Percentiles rank a stretch among this genome's conserved stretches.
These are phyloP conservation scores for Omphalotus olearius DNA, from an alignment of 1,284 basidiomycete species.

Conservation along the genomic window DNA sequence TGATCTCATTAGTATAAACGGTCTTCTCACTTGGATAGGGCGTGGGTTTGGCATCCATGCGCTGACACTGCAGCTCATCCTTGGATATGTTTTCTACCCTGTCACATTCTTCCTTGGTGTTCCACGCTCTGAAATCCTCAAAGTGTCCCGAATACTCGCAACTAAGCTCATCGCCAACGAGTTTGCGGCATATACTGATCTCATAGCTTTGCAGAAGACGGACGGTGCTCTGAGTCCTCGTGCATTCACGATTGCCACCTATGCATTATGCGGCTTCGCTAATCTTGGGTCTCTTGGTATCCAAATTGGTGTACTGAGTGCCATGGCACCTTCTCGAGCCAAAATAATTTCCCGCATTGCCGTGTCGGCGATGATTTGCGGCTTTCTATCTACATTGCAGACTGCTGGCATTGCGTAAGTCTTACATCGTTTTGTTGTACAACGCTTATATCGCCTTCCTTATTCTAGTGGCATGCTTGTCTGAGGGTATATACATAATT, in stretches of 20 bases:
- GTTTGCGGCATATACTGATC: conserved; percentile 74
- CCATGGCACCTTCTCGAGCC: conserved; percentile 74
- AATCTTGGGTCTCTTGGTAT: conserved; percentile 86
- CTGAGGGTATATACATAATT: conserved; percentile 17
- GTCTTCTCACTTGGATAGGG: conserved; percentile 86
- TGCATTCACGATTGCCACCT: conserved; percentile 75
- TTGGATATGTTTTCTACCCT: conserved; percentile 88
- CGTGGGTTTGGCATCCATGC: conserved; percentile 79
- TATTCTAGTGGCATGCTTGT: conserved; percentile 44
- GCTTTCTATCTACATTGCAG: conserved; percentile 73
- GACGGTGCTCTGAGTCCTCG: conserved; percentile 61
- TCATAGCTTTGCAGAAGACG: conserved; percentile 48
- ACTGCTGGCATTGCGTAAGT: conserved; percentile 69
- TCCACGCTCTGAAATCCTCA: conserved; percentile 67
- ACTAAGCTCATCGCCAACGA: conserved; percentile 88
- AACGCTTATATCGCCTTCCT: conserved; percentile 13
- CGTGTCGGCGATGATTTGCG: conserved; percentile 76
- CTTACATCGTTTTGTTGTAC: conserved; percentile 7
- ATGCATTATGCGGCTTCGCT: conserved; percentile 87
- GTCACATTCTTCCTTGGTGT: conserved; percentile 82
- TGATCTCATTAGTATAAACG: conserved; percentile 54
- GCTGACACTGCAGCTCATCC: conserved; percentile 80
- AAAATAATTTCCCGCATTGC: conserved; percentile 72
- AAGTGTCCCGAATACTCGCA: conserved; percentile 76
- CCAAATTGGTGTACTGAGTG: conserved; percentile 85